Conservation (phyloP, 352 stramenopile genomes). For the Phytopythium helicoides region DNA sequence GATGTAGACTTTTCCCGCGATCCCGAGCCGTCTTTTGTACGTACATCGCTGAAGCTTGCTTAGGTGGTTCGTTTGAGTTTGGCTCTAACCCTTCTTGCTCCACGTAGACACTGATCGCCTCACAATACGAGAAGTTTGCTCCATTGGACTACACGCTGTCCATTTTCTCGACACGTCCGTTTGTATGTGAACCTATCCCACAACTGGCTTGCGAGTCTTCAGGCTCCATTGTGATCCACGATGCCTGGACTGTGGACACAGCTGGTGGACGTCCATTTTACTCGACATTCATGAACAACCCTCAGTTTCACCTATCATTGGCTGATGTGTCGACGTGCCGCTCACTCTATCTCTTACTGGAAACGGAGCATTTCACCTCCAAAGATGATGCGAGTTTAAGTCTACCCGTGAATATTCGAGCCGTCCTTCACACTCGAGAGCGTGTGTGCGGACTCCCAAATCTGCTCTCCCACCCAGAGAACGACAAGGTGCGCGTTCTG, state of each 20-base stretch:
- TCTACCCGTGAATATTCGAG: constrained; percentile 68
- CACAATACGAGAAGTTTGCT: constrained; percentile 91
- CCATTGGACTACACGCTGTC: constrained; percentile 87
- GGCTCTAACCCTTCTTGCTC: not conserved
- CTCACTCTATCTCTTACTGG: constrained; percentile 60
- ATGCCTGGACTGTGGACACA: constrained; percentile 36
- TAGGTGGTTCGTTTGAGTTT: too few relatives aligned
- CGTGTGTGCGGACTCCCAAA: constrained; percentile 49
- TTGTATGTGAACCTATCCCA: constrained; percentile 51
- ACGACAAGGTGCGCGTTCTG: constrained; percentile 28
- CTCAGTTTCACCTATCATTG: constrained; percentile 60
- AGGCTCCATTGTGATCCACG: constrained; percentile 38
- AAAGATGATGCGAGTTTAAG: constrained; percentile 19
- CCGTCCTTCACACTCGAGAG: constrained; percentile 41
- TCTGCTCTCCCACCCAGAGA: constrained; percentile 2
- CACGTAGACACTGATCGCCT: constrained; percentile 83
- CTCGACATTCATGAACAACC: constrained; percentile 80
- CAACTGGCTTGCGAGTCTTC: constrained; percentile 35
- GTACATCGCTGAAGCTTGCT: constrained; percentile 5
- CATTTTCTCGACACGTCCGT: constrained; percentile 82
- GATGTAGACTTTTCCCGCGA: constrained; percentile 62
- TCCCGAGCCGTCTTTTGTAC: constrained; percentile 54
- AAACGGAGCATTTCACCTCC: constrained; percentile 41
- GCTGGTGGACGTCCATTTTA: constrained; percentile 69
- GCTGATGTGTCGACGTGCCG: constrained; percentile 26